Conservation (phyloP, 768 basidiomycete genomes). For the Calocera viscosa region DNA sequence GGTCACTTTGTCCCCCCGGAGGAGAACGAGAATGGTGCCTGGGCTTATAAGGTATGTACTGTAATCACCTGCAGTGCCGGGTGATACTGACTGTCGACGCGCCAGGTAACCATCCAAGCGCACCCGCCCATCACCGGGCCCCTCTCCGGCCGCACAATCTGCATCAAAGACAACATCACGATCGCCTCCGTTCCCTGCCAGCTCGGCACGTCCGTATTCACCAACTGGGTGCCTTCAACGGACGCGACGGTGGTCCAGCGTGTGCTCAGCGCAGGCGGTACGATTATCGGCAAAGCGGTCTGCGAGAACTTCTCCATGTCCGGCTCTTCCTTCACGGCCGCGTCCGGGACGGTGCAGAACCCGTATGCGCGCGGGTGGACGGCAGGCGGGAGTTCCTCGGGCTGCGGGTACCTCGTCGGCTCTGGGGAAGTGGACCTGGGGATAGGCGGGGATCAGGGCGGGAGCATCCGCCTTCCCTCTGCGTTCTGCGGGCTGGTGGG, state of each 20-base stretch:
- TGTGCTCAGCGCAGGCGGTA: slow-evolving; percentile 33
- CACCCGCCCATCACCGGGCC: slow-evolving; percentile 18
- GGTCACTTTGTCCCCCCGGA: not conserved
- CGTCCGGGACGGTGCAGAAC: slow-evolving; percentile 34
- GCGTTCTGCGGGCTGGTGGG: slow-evolving; percentile 35
- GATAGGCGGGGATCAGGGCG: slow-evolving; percentile 40
- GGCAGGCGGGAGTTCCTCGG: slow-evolving; percentile 35
- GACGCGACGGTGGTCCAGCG: slow-evolving; percentile 38
- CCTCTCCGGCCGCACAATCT: slow-evolving; percentile 31
- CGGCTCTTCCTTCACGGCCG: slow-evolving; percentile 29
- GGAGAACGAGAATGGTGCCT: not conserved
- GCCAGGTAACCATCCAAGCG: not conserved
- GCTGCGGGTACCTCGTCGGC: slow-evolving; percentile 34
- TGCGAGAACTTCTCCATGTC: slow-evolving; percentile 33
- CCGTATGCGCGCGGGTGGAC: slow-evolving; percentile 34
- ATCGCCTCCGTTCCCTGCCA: slow-evolving; percentile 33
- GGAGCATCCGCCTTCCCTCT: slow-evolving; percentile 35
- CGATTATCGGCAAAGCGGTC: slow-evolving; percentile 30
- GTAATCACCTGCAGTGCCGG: not conserved
- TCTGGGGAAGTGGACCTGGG: slow-evolving; percentile 33
- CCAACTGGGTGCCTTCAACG: slow-evolving; percentile 26
- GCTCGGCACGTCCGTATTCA: slow-evolving; percentile 32
- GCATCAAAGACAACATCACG: slow-evolving; percentile 35
- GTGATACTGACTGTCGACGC: not conserved
- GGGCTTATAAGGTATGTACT: not conserved